Evolutionary conservation across 108 stramenopile species (phyloP), one percentile per base, ranked within the genome.

Genomic region (Cyclotella sp.): DNA sequence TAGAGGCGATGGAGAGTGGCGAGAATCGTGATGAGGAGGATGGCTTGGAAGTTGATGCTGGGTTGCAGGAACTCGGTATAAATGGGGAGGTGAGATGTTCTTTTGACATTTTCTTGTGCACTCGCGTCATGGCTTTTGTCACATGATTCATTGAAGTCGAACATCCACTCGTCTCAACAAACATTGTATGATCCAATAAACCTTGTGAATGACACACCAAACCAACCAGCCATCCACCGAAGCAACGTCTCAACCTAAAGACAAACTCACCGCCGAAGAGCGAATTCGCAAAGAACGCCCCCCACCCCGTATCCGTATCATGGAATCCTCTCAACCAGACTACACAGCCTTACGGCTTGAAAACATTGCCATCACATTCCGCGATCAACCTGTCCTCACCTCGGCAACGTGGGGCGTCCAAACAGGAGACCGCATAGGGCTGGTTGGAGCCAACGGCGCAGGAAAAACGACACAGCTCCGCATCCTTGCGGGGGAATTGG

Each of bases 351-450:
- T 98, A 8, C 91, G 96, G 10, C 86, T 98, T 41, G 97, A 97
- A 65, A 84, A 92, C 60, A 85, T 98, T 27, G 94, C 91, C 11
- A 89, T 97, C 49, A 94, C 93, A n/a, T 97, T 97, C 73, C 86
- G 95, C 47, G 95, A 97, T 76, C 93, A 95, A 67, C 91, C 95
- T 63, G 95, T 98, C 3, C 78, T 98, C 54, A 95, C 93, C 72
- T 96, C 95, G 39, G 97, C 93, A 26, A 91, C 95, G 9, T 99
- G 97, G 97, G 94, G 92, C 44, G 97, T 99, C 27, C 91, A 95
- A 74, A 95, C 97, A 10, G 98, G 98, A 16, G 98, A 99, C 58
- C 71, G 98, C 22, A 92, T 99, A 34, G 98, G 98, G 45, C 72
- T 95, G 43, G 93, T 95, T 9, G 89, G 58, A 54, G 86, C 67